Percentiles rank a stretch among this genome's conserved stretches.
Conservation (phyloP, 2,329 filamentous ascomycete species). For the Epichloe gansuensis region DNA sequence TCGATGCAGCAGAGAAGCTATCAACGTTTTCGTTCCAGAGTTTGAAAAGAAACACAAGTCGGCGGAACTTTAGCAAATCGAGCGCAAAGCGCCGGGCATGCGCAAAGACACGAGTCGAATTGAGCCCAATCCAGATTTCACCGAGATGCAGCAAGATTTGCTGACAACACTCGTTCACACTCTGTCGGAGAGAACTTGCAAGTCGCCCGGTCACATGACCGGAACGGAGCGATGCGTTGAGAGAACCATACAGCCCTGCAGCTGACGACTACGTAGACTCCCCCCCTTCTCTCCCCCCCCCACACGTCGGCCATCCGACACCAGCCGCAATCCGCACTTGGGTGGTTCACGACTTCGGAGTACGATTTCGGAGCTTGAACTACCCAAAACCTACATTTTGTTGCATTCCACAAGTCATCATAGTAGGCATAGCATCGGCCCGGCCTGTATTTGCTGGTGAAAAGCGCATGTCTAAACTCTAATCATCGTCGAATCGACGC, state of each 20-base stretch:
- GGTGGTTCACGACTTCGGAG: neutral
- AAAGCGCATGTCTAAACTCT: neutral
- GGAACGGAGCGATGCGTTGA: neutral
- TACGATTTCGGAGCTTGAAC: neutral
- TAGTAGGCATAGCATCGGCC: neutral
- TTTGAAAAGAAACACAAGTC: neutral
- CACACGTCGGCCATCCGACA: too few species aligned
- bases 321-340: neutral
- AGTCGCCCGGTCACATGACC: slow-evolving; percentile 3
- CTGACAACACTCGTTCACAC: neutral
- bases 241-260: neutral
- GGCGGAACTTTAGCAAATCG: too few species aligned
- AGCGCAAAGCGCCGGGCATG: too few species aligned
- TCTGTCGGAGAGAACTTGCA: neutral
- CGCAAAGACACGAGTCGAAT: neutral
- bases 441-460: neutral
- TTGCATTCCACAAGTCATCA: neutral
- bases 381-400: neutral
- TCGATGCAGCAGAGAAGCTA: neutral
- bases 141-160: neutral
- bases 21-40: neutral
- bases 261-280: too few species aligned
- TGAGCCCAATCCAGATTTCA: neutral
- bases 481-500: neutral
- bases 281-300: too few species aligned